A percentile compares a stretch with the other conserved stretches of the same genome.
Evolutionary conservation across 192 early-diverging fungal genomes (phyloP).

Genomic region (Mycoemilia scoparia): DNA sequence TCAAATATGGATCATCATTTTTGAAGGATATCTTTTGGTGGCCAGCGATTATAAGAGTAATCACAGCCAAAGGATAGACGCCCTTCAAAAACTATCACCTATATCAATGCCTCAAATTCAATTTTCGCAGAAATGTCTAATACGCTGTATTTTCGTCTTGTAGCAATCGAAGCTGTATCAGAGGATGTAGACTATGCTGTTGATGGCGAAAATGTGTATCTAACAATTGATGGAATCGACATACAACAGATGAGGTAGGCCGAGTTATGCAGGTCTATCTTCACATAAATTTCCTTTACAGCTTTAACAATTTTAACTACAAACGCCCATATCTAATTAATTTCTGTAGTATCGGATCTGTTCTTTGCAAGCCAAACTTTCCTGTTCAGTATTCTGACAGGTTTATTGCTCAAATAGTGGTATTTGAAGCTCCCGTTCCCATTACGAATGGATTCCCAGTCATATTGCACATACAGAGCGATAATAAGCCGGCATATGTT

Average conservation of each 20-base stretch:
- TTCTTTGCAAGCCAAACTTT: conserved; percentile 49
- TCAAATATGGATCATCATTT: no score
- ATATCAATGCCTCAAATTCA: no score
- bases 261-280: no score
- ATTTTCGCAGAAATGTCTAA: no score
- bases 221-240: conserved; percentile 41
- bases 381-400: conserved; percentile 62
- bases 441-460: conserved; percentile 81
- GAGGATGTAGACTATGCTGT: conserved; percentile 68
- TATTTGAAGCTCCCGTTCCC: conserved; percentile 83
- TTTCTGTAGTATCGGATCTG: conserved; percentile 62
- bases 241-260: conserved; percentile 19
- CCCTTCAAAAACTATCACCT: no score
- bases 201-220: conserved; percentile 76
- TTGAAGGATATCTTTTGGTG: no score
- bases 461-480: conserved; percentile 70
- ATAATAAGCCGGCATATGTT: conserved; percentile 61
- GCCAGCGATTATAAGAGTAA: no score
- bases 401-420: conserved; percentile 74
- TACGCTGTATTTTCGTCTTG: no score
- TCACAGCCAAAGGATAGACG: no score
- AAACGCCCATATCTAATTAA: background rate
- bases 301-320: no score
- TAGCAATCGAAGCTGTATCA: conserved; percentile 56
- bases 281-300: no score